Evolutionary conservation across 768 basidiomycete genomes (phyloP), one percentile per base, ranked within the genome.

Genomic region (Macrolepiota fuliginosa): DNA sequence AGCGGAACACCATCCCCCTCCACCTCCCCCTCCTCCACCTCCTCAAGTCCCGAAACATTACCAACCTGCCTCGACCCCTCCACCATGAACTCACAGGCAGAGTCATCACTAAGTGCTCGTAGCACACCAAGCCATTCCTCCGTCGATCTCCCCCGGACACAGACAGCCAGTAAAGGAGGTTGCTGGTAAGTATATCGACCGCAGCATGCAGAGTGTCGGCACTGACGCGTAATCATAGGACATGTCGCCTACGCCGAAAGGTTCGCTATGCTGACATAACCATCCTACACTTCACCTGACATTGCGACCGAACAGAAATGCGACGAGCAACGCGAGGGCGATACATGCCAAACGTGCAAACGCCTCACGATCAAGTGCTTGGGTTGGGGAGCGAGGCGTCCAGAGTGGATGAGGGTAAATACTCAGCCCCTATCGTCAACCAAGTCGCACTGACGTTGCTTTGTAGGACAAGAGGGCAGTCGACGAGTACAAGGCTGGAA

Each of bases 361-460:
- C 89, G 92, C 54, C 79, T 94, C 39, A 88, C 87, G 52, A 91
- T 94, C 68, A 81, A 89, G 55, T 94, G 92, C 73, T 79, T 94
- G 3, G 92, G 92, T 12, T 94, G 92, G 92, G 92, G 92, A 3
- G 78, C 87, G 7, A 89, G 83, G 69, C 83, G 92, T 55, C 92
- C 91, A n/a, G 91, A 92, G 60, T 93, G 91, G 91, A 91, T 93
- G 90, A 77, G 90, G 66, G 91, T 93, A 65, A 70, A 76, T 70
- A 24, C 25, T 36, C 22, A 42, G 27, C 29, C 25, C 54, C 53
- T 27, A 29, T 54, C 47, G 29, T 50, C 64, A 32, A 62, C 59
- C 63, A 56, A 65, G 37, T 42, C 53, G 54, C 58, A 56, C 59
- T 61, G 40, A 63, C 49, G 27, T 37, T 49, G 11, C 25, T 60